A percentile compares a stretch with the other conserved stretches of the same genome.
These are phyloP conservation scores for Citrullus colocynthis DNA, from an alignment of 306 rosid species.

Conservation along the genomic window DNA sequence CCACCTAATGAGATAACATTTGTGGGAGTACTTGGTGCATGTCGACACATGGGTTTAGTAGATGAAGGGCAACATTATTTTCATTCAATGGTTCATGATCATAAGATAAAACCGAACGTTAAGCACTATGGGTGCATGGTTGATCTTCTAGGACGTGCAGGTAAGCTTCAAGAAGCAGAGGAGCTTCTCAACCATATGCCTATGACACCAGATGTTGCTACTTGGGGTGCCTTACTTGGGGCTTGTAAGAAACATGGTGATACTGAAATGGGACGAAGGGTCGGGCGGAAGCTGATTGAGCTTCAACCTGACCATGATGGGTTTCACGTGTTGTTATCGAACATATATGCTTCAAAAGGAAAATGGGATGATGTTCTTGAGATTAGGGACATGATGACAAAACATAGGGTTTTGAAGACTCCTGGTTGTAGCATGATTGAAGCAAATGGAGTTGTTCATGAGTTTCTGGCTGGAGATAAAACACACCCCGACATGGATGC, in stretches of 20 bases:
- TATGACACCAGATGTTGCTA: constrained; percentile 34
- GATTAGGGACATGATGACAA: constrained; percentile 63
- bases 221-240: constrained; percentile 92
- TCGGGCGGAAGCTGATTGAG: constrained; percentile 43
- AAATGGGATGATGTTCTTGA: constrained; percentile 70
- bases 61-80: constrained; percentile 27
- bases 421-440: constrained; percentile 94
- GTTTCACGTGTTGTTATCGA: constrained; percentile 71
- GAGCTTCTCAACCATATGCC: constrained; percentile 53
- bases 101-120: constrained; percentile 44
- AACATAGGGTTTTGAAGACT: constrained; percentile 69
- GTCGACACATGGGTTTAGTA: constrained; percentile 9
- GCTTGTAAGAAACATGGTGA: constrained; percentile 53
- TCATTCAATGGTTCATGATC: constrained; percentile 44
- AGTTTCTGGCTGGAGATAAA: constrained; percentile 65
- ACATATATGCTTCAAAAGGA: constrained; percentile 67
- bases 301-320: constrained; percentile 80
- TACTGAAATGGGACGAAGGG: constrained; percentile 60
- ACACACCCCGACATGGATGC: constrained; percentile 60
- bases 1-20: constrained; percentile 78
- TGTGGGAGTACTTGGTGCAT: constrained; percentile 36
- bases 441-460: constrained; percentile 71
- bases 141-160: constrained; percentile 86
- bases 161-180: constrained; percentile 55
- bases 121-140: constrained; percentile 85